Evolutionary conservation across 164 flowering plant genomes (phyloP).

Genomic region (Aristolochia fimbriata): DNA sequence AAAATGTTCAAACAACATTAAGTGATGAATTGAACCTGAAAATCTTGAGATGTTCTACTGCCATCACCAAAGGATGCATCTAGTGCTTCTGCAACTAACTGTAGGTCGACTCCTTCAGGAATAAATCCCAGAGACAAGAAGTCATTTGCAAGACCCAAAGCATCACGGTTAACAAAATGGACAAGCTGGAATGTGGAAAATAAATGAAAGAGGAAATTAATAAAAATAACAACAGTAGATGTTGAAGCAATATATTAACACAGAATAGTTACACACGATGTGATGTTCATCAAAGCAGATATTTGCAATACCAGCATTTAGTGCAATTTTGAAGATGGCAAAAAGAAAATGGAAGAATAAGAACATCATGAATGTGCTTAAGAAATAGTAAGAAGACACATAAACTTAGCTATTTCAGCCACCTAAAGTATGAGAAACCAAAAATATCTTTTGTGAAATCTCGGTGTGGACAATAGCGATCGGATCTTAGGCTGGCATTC

Average conservation of each 20-base stretch:
- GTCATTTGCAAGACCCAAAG: constrained; percentile 90
- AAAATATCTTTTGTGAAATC: no score
- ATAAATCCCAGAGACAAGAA: constrained; percentile 94
- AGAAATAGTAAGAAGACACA: no score
- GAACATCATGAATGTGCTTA: no score
- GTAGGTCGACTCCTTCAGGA: constrained; percentile 73
- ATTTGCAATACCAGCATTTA: neutral
- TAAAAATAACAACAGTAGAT: neutral
- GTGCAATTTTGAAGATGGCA: neutral
- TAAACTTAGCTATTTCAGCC: no score
- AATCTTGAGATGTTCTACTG: constrained; percentile 60
- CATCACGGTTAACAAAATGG: constrained; percentile 95
- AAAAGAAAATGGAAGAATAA: no score
- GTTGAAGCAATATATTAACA: neutral
- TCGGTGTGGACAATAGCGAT: no score
- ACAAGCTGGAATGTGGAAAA: constrained; percentile 64
- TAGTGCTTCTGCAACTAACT: constrained; percentile 64
- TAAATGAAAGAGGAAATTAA: constrained; percentile 3
- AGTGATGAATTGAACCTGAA: constrained; percentile 47
- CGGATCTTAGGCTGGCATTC: no score
- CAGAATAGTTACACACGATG: neutral
- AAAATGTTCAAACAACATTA: neutral
- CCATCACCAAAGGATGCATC: constrained; percentile 64
- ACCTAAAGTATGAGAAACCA: no score
- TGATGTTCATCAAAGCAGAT: neutral